Base-by-base conservation (phyloP, 345 rosid species). In the Alliaria petiolata region DNA sequence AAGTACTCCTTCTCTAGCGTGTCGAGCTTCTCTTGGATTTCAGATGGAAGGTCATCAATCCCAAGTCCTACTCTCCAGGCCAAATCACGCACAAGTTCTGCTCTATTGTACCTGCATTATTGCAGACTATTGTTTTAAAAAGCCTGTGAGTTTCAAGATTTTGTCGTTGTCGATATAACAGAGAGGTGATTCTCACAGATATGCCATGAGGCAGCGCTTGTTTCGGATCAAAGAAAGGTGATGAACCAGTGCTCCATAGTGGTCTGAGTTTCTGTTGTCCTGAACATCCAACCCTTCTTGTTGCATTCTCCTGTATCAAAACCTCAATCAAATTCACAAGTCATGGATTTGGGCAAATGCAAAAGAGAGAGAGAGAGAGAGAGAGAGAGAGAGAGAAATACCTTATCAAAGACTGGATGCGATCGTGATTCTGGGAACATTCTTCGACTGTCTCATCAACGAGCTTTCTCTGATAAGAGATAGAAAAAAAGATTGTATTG, bases 181-280 rank as follows among this genome's bases (percentile, higher is more conserved):
- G 26, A 40, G 34, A n/a, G 47, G 33, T 71, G 38, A 60, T 62
- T 38, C 86, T 72, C 72, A 93, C 97, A 85, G 78, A 58, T 93
- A 91, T 14, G 93, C 93, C 97, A 87, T 85, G 70, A 93, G 82
- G 85, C 97, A 93, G 56, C 97, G 93, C 62, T 93, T 93, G 81
- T 89, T 89, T 15, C 93, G 92, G 79, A 76, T 79, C 74, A 93
- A 77, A 74, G 98, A 75, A 71, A 93, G 87, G 79, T 93, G 97
- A 68, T 93, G 97, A 45, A 83, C 74, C 6, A 93, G 89, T 46
- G 96, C 91, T 36, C 98, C 97, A 61, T 91, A 87, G 71, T 87
- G 91, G 73, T 91, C 98, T 1, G 83, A 88, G 75, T 89, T 93
- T 83, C 89, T 87, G 50, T 85, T 82, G 69, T 86, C 88, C 74